A percentile compares a stretch with the other conserved stretches of the same genome.
Evolutionary conservation across 768 basidiomycete genomes (phyloP).

Genomic region (Auricularia cornea): DNA sequence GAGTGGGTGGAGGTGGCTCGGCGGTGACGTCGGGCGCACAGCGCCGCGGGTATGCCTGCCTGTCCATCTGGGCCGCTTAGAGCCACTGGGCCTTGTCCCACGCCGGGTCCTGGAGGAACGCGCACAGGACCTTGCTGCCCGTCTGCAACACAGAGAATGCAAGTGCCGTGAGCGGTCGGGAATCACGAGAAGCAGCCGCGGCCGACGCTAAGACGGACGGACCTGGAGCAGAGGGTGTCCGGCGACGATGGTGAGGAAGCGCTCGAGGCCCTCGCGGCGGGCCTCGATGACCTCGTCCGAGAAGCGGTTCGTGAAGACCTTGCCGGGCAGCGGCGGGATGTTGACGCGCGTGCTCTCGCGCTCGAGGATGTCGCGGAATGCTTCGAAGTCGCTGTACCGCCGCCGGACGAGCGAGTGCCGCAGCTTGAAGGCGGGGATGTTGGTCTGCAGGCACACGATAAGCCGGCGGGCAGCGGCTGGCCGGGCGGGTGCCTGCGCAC

Average conservation of each 20-base stretch:
- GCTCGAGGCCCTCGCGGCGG: slow-evolving; percentile 84
- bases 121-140: slow-evolving; percentile 92
- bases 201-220: slow-evolving; percentile 16
- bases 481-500: slow-evolving; percentile 40
- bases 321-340: slow-evolving; percentile 94
- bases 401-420: slow-evolving; percentile 84
- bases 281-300: slow-evolving; percentile 95
- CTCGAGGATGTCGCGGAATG: slow-evolving; percentile 96
- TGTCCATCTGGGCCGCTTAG: slow-evolving; percentile 23
- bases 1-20: no score
- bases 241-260: slow-evolving; percentile 92
- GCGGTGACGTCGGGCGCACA: background rate
- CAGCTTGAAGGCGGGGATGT: slow-evolving; percentile 97
- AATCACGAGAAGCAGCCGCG: background rate
- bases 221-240: slow-evolving; percentile 96
- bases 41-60: background rate
- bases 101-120: slow-evolving; percentile 88
- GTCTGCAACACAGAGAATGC: slow-evolving; percentile 46
- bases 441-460: slow-evolving; percentile 51
- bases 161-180: slow-evolving; percentile 3
- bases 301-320: slow-evolving; percentile 97
- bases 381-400: slow-evolving; percentile 90
- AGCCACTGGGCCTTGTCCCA: slow-evolving; percentile 83
- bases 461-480: background rate
- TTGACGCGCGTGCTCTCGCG: slow-evolving; percentile 95